Conservation (phyloP, 192 early-diverging fungal genomes). For the Podila horticola region DNA sequence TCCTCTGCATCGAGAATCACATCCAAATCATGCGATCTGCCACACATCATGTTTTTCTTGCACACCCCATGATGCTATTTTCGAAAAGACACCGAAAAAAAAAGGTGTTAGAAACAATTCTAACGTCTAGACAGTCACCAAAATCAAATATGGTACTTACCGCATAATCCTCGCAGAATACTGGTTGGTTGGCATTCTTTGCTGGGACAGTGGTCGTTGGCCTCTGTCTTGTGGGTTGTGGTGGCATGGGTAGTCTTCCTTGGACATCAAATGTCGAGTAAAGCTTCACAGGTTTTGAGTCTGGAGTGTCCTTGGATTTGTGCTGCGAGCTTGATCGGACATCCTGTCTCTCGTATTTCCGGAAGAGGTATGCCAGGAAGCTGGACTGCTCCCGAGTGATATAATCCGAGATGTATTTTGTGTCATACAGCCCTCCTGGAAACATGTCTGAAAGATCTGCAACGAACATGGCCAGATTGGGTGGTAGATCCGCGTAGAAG, state of each 20-base stretch:
- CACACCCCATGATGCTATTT: slow-evolving; percentile 84
- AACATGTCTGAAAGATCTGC: slow-evolving; percentile 87
- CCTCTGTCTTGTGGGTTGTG: neutral
- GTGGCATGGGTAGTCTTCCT: slow-evolving; percentile 10
- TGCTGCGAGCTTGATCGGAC: slow-evolving; percentile 5
- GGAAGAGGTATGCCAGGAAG: slow-evolving; percentile 78
- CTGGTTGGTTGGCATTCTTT: slow-evolving; percentile 20
- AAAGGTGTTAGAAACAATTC: neutral
- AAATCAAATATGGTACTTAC: slow-evolving; percentile 59
- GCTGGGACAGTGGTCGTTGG: neutral
- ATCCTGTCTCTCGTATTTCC: slow-evolving; percentile 59
- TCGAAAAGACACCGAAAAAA: slow-evolving; percentile 7
- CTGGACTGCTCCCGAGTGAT: slow-evolving; percentile 68
- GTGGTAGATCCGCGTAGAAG: slow-evolving; percentile 86
- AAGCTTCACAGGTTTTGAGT: neutral
- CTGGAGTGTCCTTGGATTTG: neutral
- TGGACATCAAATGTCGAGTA: slow-evolving; percentile 36
- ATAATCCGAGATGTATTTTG: slow-evolving; percentile 86
- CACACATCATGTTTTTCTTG: slow-evolving; percentile 70
- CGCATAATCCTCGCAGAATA: slow-evolving; percentile 87
- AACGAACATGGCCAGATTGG: slow-evolving; percentile 72
- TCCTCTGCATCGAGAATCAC: slow-evolving; percentile 83
- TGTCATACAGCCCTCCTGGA: slow-evolving; percentile 90
- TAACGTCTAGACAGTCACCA: neutral
- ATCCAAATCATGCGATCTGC: slow-evolving; percentile 85